Evolutionary conservation across 2,329 filamentous ascomycete species (phyloP).

Genomic region (Penicillium sp.): DNA sequence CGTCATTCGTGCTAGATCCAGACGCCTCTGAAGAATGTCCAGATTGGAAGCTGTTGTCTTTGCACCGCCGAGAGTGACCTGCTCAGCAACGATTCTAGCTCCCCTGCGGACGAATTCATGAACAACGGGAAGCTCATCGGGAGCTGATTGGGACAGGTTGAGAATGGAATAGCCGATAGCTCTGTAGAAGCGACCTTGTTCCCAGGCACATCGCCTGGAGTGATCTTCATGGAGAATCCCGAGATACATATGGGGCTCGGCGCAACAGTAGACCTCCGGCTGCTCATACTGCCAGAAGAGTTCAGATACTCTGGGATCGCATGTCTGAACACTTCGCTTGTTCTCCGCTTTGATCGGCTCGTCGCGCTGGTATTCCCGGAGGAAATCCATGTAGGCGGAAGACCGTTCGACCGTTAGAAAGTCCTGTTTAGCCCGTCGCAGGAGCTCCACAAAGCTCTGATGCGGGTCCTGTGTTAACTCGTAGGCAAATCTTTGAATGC

Average conservation of each 20-base stretch:
- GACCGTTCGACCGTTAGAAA: slow-evolving; percentile 11
- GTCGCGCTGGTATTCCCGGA: slow-evolving; percentile 33
- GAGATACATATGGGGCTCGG: slow-evolving; percentile 54
- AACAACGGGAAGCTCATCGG: slow-evolving; percentile 20
- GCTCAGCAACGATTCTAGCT: slow-evolving; percentile 29
- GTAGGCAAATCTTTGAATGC: slow-evolving; percentile 38
- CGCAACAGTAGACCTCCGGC: slow-evolving; percentile 15
- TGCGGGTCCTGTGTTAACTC: slow-evolving; percentile 33
- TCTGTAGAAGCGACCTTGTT: slow-evolving; percentile 48
- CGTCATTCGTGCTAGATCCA: slow-evolving; percentile 18
- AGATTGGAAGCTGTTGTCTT: slow-evolving; percentile 18
- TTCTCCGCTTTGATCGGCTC: background rate
- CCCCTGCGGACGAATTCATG: slow-evolving; percentile 38
- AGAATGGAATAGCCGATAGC: slow-evolving; percentile 54
- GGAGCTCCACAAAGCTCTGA: slow-evolving; percentile 27
- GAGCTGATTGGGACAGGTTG: slow-evolving; percentile 32
- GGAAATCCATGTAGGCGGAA: slow-evolving; percentile 28
- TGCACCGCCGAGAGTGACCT: slow-evolving; percentile 22
- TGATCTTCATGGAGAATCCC: slow-evolving; percentile 58
- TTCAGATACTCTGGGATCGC: slow-evolving; percentile 52
- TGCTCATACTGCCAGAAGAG: slow-evolving; percentile 43
- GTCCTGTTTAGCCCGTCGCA: slow-evolving; percentile 29
- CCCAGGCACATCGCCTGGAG: slow-evolving; percentile 54
- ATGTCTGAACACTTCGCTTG: slow-evolving; percentile 11
- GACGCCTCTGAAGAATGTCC: slow-evolving; percentile 17